Base-by-base conservation (phyloP, 306 rosid genomes). In the Vigna unguiculata region DNA sequence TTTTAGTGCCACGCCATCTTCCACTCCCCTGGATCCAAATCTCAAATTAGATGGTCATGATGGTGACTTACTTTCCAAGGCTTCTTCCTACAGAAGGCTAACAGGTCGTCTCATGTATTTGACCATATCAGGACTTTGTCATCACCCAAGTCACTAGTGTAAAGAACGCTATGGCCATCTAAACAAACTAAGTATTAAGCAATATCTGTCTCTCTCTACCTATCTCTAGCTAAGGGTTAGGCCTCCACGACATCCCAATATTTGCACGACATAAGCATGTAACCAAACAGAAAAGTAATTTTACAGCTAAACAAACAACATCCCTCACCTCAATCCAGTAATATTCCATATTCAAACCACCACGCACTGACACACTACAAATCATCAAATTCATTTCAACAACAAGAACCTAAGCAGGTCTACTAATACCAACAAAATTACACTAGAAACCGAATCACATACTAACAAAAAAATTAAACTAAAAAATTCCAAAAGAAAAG, bases 311-410 rank as follows among this genome's bases (percentile, higher is more conserved):
- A 52, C 65, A 55, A 52, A 75, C 48, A 46, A 54, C 47, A 52
- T 55, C 25, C 55, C 45, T 59, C 64, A 66, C 53, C 82, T 71
- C 67, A 74, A 74, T 32, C 64, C 28, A 4, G 14, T 52, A 70
- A 77, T 63, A 28, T 6, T 73, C 62, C 54, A 60, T 19, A 43
- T 13, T 70, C 24, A 72, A 69, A 75, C 52, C 46, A 71, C 45
- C 3, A 78, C 65, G 59, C 7, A 58, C n/a, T 38, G 15, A 34
- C 52, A 60, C 58, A 8, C 32, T 38, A 21, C 17, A 62, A 62
- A 63, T 9, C 52, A 80, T 62, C 67, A 75, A 68, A 81, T 68
- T 81, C 73, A 40, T 51, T 51, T 38, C 69, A 75, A 51, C 41
- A 59, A 49, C 46, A 76, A 51, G 15, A 51, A 43, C 22, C 28